Conservation (phyloP, 805 yeast species). For the Ogataea dorogensis region DNA sequence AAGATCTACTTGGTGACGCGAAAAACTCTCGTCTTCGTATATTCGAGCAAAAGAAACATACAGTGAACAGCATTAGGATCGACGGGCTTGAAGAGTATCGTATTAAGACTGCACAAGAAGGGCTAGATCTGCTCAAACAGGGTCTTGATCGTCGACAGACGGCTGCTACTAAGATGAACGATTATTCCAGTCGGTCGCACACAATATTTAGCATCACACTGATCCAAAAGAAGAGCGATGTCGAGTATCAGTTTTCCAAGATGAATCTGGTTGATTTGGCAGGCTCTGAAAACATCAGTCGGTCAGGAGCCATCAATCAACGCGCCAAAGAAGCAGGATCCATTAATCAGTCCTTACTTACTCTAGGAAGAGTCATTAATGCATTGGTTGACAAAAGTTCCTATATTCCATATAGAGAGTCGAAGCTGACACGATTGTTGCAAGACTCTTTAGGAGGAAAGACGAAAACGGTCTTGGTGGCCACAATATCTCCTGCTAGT, state of each 20-base stretch:
- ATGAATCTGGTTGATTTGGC: constrained; percentile 86
- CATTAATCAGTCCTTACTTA: constrained; percentile 82
- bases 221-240: constrained; percentile 39
- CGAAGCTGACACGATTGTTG: constrained; percentile 68
- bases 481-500: constrained; percentile 71
- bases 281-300: constrained; percentile 85
- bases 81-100: constrained; percentile 66
- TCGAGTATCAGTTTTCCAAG: constrained; percentile 33
- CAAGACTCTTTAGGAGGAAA: constrained; percentile 85
- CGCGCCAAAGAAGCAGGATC: constrained; percentile 93
- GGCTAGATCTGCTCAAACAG: constrained; percentile 50
- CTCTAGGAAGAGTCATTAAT: constrained; percentile 88
- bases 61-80: constrained; percentile 42
- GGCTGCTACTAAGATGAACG: constrained; percentile 73
- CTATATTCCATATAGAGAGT: constrained; percentile 78
- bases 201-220: constrained; percentile 68
- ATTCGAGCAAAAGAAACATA: constrained; percentile 33
- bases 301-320: constrained; percentile 84
- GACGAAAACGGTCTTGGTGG: constrained; percentile 85
- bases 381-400: constrained; percentile 57
- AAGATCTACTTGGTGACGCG: constrained; percentile 44
- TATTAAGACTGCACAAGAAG: constrained; percentile 53
- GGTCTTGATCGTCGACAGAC: constrained; percentile 64
- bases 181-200: constrained; percentile 71
- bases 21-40: constrained; percentile 36